Base-by-base conservation (phyloP, 805 yeast genomes). In the Wickerhamomyces sydowiorum region DNA sequence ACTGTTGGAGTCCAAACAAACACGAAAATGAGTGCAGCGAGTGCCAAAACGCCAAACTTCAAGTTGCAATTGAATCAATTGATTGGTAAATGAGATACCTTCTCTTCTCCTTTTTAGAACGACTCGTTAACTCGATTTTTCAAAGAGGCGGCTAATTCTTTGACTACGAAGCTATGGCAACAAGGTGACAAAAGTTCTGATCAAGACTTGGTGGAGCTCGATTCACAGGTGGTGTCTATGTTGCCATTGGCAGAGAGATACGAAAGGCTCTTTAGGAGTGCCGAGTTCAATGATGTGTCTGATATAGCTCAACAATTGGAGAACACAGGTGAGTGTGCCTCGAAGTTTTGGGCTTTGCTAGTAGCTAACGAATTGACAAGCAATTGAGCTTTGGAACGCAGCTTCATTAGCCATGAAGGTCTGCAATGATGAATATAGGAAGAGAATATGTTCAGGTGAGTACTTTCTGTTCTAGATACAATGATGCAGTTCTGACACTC, bases 301-400 rank as follows among this genome's bases (percentile, higher is more conserved):
- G 62, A 51, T 1, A 15, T 48, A 2, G 21, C 48, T 1, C 31
- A 51, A 17, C 46, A 53, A 17, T 43, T 65, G 21, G 68, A 65
- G 23, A 46, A 52, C 28, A 44, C 57, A 8, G 45, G 53, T 45
- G 33, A 5, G 29, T 34, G 25, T 3, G 12, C 12, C 29, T 12
- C 7, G 15, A 4, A 3, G 20, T 20, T 17, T 10, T 8, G 19
- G 19, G 13, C 15, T 15, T 6, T 31, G 27, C 27, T 8, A 5
- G 9, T 10, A 4, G 19, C n/a, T 21, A 37, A 40, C 42, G 23
- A 38, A 33, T 31, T 15, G 17, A 12, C 17, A 14, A 24, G 60
- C 66, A 1, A 57, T 67, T 13, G 56, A 49, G 14, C 40, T 67
- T 10, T 70, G 75, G 75, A 70, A 70, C 44, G 38, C 59, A 1